These are phyloP conservation scores for Rhizopogon salebrosus DNA, from an alignment of 768 basidiomycete species.

Conservation along the genomic window DNA sequence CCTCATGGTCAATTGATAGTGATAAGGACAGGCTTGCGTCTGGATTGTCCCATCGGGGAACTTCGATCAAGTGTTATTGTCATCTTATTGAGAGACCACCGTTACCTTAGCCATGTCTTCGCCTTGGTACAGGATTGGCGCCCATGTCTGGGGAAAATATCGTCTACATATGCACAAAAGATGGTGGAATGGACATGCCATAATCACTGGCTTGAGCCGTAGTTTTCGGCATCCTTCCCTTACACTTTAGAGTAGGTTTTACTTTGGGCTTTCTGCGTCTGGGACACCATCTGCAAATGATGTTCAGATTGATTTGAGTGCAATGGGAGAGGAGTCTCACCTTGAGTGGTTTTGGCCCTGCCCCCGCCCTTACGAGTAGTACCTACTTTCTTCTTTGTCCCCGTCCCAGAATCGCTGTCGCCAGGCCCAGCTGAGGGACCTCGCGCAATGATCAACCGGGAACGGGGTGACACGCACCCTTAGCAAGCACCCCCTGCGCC, in stretches of 20 bases:
- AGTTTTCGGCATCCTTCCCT: constrained; percentile 7
- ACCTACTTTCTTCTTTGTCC: no score
- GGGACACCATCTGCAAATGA: neutral
- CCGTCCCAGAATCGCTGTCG: neutral
- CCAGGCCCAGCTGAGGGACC: no score
- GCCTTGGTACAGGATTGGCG: no score
- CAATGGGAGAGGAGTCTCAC: neutral
- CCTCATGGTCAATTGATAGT: neutral
- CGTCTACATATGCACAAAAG: no score
- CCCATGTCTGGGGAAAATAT: no score
- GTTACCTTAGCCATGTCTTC: neutral
- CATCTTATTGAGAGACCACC: no score
- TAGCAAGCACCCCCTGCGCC: neutral
- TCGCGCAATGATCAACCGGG: no score
- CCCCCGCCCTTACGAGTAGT: neutral
- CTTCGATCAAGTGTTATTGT: no score
- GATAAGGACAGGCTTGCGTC: constrained; percentile 1
- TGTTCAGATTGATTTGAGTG: no score
- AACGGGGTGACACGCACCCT: neutral
- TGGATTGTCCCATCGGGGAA: constrained; percentile 4
- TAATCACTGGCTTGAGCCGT: constrained; percentile 6
- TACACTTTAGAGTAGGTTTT: no score
- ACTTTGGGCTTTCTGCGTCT: constrained; percentile 2
- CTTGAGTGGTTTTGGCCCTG: neutral
- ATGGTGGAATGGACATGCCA: neutral